Conservation (phyloP, 2,329 filamentous ascomycete genomes). For the Claviceps arundinis region DNA sequence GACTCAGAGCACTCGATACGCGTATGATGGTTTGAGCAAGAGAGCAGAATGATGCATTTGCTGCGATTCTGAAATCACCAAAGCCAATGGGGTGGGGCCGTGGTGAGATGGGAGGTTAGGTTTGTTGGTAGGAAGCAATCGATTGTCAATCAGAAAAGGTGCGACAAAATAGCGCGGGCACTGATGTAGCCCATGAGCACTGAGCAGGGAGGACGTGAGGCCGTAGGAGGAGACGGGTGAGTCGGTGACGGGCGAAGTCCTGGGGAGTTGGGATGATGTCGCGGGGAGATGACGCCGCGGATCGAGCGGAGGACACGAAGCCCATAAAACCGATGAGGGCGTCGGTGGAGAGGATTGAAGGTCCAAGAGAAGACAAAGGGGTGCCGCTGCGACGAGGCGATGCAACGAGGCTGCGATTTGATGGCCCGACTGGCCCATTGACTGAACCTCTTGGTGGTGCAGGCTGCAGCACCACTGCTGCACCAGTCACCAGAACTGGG, state of each 20-base stretch:
- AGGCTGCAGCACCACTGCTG: neutral
- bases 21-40: neutral
- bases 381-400: constrained; percentile 4
- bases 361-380: neutral
- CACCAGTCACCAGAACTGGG: too few relatives aligned
- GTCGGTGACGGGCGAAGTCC: too few relatives aligned
- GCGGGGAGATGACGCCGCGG: neutral
- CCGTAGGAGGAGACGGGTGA: neutral
- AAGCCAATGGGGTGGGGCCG: neutral
- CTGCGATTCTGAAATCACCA: neutral
- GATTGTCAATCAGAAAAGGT: neutral
- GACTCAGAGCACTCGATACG: neutral
- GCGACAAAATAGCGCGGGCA: neutral
- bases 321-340: neutral
- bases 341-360: neutral
- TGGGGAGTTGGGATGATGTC: neutral
- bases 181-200: neutral
- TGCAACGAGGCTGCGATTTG: constrained; percentile 9
- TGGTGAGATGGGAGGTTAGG: neutral
- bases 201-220: neutral
- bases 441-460: neutral
- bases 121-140: neutral
- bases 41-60: neutral
- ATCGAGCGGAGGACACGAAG: neutral
- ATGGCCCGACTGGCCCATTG: neutral